Evolutionary conservation across 108 stramenopile genomes (phyloP), one percentile per base, ranked within the genome.

Genomic region (Nannochloropsis salina): DNA sequence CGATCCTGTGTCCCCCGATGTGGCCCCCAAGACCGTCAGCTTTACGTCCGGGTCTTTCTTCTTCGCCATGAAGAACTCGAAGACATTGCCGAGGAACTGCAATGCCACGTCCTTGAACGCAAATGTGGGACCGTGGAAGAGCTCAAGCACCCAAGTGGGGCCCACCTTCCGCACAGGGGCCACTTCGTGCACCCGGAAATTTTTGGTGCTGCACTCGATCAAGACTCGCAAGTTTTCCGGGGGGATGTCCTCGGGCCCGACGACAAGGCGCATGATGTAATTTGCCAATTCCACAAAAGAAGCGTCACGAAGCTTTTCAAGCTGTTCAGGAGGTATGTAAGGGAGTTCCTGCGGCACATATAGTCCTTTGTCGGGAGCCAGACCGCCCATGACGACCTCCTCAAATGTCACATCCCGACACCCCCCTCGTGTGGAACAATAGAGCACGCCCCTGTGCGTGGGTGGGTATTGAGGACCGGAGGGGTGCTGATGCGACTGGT

Each of bases 31-130:
- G 82, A 97, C 94, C 47, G 97, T 94, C 9, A 98, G 92, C 5
- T 95, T 92, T 11, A 95, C 97, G 12, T 87, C 92, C 84, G 81
- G 81, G 40, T 40, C 81, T 40, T 81, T 41, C 81, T 40, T 88
- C 21, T 87, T 84, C 81, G 93, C 92, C 84, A 99, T 90, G 83
- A 99, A 98, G 93, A 97, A 97, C 92, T 99, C 98, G 89, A 99
- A 99, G 87, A 99, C 94, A 86, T 97, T 96, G 41, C 98, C 98
- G 51, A 99, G 94, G 93, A 98, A 98, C 92, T 98, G 97, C 42
- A 99, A 92, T 42, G 98, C 98, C 20, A 99, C 98, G 90, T 99
- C 98, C 92, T 99, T 99, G 94, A 99, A 98, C 42, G 98, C 97
- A 85, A 97, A 98, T 42, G 98, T 99, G 20, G 97, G 97, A 82